These are phyloP conservation scores for Corynespora cassiicola DNA, from an alignment of 2,329 filamentous ascomycete genomes.

Conservation along the genomic window DNA sequence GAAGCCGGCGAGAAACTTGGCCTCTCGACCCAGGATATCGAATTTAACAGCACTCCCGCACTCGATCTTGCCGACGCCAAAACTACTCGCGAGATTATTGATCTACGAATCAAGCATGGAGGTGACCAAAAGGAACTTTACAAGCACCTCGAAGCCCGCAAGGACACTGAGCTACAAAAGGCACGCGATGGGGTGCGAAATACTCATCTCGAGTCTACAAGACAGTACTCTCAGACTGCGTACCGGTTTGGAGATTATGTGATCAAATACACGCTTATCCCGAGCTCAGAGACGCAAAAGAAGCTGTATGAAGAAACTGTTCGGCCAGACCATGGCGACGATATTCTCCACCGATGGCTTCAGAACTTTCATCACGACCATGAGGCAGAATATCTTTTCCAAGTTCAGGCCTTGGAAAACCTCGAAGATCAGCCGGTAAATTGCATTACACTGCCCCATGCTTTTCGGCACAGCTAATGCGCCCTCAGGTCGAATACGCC, in stretches of 20 bases:
- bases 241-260: slow-evolving; percentile 58
- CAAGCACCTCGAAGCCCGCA: slow-evolving; percentile 47
- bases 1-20: slow-evolving; percentile 42
- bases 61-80: slow-evolving; percentile 56
- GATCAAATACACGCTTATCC: slow-evolving; percentile 56
- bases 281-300: slow-evolving; percentile 48
- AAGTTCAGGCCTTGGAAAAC: slow-evolving; percentile 56
- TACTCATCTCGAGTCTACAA: slow-evolving; percentile 46
- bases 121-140: slow-evolving; percentile 47
- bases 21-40: slow-evolving; percentile 52
- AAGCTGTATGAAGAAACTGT: too few relatives aligned
- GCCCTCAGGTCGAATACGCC: slow-evolving; percentile 45
- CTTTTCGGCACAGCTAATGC: background rate
- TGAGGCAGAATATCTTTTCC: slow-evolving; percentile 53
- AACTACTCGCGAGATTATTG: slow-evolving; percentile 53
- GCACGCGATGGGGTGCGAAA: slow-evolving; percentile 49
- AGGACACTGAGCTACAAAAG: slow-evolving; percentile 49
- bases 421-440: slow-evolving; percentile 51
- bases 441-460: slow-evolving; percentile 13
- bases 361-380: slow-evolving; percentile 47
- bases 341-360: slow-evolving; percentile 50
- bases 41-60: slow-evolving; percentile 57
- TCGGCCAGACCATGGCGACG: slow-evolving; percentile 41
- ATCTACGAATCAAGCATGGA: slow-evolving; percentile 49
- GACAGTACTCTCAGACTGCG: slow-evolving; percentile 55